phyloP scores from a whole-genome alignment of 2,329 filamentous ascomycete species.

The Chaetomium sp. region DNA sequence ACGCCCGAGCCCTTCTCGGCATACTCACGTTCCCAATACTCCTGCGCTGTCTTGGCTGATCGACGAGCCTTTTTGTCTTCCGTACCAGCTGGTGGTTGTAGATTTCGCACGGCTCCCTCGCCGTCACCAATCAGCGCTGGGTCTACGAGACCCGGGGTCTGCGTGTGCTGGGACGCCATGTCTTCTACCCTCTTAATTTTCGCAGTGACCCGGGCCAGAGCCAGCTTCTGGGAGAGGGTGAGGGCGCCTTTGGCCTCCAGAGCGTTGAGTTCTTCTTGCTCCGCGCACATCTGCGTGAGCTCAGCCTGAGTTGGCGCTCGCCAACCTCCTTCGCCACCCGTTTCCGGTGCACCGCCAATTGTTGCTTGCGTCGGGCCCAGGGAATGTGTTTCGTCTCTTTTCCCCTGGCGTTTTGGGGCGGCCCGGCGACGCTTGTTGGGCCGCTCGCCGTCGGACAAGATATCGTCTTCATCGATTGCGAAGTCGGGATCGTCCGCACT shows the following conservation, averaged over 20 bases:
- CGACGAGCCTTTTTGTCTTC: background rate
- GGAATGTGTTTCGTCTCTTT: background rate
- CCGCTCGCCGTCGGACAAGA: conserved; percentile 2
- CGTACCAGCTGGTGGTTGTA: too few species aligned
- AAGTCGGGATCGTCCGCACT: background rate
- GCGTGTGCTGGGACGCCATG: background rate
- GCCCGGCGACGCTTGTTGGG: background rate
- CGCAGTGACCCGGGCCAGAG: background rate
- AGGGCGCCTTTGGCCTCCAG: background rate
- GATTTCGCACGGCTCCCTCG: too few species aligned
- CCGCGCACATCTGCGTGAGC: background rate
- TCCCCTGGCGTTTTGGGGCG: background rate
- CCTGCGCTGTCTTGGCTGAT: background rate
- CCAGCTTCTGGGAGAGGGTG: background rate
- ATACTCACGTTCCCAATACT: conserved; percentile 15
- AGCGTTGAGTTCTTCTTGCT: background rate
- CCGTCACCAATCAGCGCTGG: too few species aligned
- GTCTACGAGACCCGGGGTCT: background rate
- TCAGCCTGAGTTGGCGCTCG: background rate
- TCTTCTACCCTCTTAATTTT: background rate
- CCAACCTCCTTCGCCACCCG: background rate
- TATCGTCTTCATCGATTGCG: background rate
- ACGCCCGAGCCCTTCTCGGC: conserved; percentile 1
- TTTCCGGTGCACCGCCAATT: background rate
- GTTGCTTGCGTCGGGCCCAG: background rate